phyloP scores from a whole-genome alignment of 441 rosid genomes.

The Syzygium malaccense region DNA sequence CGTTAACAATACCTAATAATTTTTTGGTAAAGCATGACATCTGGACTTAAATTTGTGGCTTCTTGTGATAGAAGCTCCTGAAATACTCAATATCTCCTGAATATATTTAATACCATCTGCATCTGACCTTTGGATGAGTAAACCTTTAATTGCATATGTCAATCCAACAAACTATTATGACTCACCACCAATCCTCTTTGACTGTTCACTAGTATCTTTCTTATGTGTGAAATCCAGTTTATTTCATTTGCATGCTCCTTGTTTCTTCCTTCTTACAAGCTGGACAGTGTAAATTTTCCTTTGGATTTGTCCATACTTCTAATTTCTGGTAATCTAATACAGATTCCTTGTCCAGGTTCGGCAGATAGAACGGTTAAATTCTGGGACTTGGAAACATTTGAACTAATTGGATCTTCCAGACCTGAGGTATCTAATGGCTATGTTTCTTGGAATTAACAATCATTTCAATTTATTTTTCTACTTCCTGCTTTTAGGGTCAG shows the following conservation, averaged over 20 bases:
- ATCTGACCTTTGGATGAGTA: background rate
- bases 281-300: background rate
- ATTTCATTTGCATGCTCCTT: background rate
- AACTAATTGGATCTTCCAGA: conserved; percentile 82
- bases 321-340: background rate
- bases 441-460: background rate
- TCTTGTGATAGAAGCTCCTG: background rate
- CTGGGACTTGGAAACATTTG: conserved; percentile 99
- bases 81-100: background rate
- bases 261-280: background rate
- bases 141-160: background rate
- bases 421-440: conserved; percentile 64
- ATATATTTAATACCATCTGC: background rate
- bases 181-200: background rate
- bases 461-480: background rate
- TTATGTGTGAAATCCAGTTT: background rate
- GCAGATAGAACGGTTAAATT: conserved; percentile 91
- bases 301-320: background rate
- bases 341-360: conserved; percentile 63
- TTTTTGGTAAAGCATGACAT: background rate
- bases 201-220: background rate
- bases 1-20: background rate
- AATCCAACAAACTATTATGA: background rate
- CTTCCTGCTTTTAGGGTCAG: background rate
- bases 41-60: background rate